Evolutionary conservation across 495 filamentous ascomycete genomes (phyloP).

Genomic region (Hyaloscypha finlandica): DNA sequence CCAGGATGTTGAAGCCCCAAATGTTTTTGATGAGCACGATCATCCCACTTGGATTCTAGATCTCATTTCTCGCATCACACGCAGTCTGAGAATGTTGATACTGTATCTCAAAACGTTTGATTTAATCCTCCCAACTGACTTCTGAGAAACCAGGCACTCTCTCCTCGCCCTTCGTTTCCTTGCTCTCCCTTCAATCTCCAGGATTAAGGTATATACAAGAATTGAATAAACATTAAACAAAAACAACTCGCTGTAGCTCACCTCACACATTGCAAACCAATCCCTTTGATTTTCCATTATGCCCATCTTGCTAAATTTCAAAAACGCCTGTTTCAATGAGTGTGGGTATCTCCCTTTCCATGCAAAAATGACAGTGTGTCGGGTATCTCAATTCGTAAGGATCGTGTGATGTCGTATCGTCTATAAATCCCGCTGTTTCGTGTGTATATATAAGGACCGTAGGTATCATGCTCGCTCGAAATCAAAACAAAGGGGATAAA

Average conservation of each 20-base stretch:
- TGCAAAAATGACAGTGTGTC: not conserved
- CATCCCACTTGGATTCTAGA: no score
- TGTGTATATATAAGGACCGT: not conserved
- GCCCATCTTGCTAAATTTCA: not conserved
- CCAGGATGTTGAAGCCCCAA: no score
- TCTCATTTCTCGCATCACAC: no score
- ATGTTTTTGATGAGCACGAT: no score
- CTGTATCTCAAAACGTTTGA: no score
- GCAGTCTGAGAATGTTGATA: no score
- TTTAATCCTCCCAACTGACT: no score
- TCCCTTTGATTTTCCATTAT: no score
- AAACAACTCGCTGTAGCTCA: not conserved
- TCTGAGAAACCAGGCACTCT: no score
- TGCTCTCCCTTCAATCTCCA: not conserved
- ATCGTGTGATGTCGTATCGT: slow-evolving; percentile 4
- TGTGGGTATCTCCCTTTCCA: slow-evolving; percentile 17
- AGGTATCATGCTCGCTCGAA: slow-evolving; percentile 12
- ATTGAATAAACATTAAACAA: slow-evolving; percentile 27
- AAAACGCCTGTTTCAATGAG: slow-evolving; percentile 3
- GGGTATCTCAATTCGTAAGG: slow-evolving; percentile 10
- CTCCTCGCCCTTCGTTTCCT: no score
- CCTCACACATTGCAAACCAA: not conserved
- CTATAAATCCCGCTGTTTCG: not conserved
- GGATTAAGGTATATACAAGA: slow-evolving; percentile 19
- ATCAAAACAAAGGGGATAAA: slow-evolving; percentile 4